A percentile compares a stretch with the other conserved stretches of the same genome.
These are phyloP conservation scores for Trametes sp. DNA, from an alignment of 1,284 basidiomycete species.

Conservation along the genomic window DNA sequence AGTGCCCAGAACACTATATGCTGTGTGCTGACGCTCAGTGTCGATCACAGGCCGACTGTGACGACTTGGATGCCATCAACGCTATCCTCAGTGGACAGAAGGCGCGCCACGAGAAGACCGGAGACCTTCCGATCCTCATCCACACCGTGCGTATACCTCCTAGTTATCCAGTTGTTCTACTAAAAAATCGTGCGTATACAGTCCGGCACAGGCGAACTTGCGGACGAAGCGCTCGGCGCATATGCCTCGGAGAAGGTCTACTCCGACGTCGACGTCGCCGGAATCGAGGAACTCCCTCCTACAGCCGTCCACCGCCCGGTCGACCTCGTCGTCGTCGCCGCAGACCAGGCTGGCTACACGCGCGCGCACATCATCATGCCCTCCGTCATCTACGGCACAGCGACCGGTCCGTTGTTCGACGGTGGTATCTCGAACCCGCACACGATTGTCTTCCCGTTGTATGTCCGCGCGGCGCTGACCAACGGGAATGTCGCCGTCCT, in stretches of 20 bases:
- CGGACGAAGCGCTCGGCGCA: conserved; percentile 43
- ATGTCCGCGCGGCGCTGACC: conserved; percentile 36
- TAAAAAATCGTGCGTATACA: no score
- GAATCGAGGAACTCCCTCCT: conserved; percentile 43
- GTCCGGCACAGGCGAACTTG: conserved; percentile 33
- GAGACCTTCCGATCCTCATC: conserved; percentile 52
- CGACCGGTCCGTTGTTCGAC: conserved; percentile 6
- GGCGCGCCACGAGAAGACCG: conserved; percentile 49
- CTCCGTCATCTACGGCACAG: conserved; percentile 11
- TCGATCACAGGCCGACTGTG: conserved; percentile 23
- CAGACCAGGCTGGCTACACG: conserved; percentile 48
- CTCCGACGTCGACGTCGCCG: conserved; percentile 45
- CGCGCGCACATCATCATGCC: conserved; percentile 49
- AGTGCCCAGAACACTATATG: no score
- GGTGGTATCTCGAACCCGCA: conserved; percentile 20
- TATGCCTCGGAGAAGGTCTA: conserved; percentile 40
- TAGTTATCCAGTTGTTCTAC: no score
- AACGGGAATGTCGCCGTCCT: conserved; percentile 44
- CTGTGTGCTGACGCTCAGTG: no score
- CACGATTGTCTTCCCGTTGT: conserved; percentile 44
- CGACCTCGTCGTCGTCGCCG: conserved; percentile 41
- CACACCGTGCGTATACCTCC: no score
- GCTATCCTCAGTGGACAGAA: conserved; percentile 54
- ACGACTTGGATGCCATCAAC: conserved; percentile 47
- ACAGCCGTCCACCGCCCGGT: conserved; percentile 43